A percentile compares a stretch with the other conserved stretches of the same genome.
phyloP scores from a whole-genome alignment of 1,284 basidiomycete species.

The Rhodotorula mucilaginosa region DNA sequence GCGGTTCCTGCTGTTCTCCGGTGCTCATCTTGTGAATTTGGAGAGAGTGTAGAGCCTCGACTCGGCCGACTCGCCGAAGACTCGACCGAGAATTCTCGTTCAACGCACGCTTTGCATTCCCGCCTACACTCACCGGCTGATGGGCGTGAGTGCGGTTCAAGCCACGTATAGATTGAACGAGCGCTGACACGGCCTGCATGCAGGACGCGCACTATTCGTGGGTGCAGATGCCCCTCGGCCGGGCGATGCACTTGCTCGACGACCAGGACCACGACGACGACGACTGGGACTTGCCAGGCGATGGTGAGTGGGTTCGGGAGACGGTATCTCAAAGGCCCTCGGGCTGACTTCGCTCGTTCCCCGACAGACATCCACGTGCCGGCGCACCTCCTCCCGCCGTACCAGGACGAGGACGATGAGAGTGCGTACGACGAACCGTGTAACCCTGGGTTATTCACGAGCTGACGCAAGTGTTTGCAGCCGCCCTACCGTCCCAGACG shows the following conservation, averaged over 20 bases:
- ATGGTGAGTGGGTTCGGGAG: constrained; percentile 16
- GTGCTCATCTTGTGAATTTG: background rate
- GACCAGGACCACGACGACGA: constrained; percentile 25
- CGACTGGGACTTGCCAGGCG: constrained; percentile 34
- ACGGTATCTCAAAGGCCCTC: too few species aligned
- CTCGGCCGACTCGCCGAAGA: background rate
- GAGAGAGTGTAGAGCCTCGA: background rate
- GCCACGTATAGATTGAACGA: background rate
- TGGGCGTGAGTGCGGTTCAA: background rate
- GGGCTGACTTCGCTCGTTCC: background rate
- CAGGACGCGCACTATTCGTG: constrained; percentile 41
- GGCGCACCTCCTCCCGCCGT: constrained; percentile 39
- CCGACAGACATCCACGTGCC: constrained; percentile 42
- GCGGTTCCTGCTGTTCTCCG: background rate
- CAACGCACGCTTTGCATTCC: too few species aligned
- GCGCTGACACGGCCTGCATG: too few species aligned
- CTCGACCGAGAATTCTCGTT: background rate
- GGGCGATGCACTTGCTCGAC: constrained; percentile 14
- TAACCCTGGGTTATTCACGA: accelerated
- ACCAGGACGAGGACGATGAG: constrained; percentile 45
- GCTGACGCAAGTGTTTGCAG: constrained; percentile 11
- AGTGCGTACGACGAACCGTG: constrained; percentile 17
- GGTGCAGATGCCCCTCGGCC: constrained; percentile 13
- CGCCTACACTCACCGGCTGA: background rate
- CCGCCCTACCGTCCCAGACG: constrained; percentile 41